Base-by-base conservation (phyloP, 2,329 filamentous ascomycete species). In the Fusarium sp. region DNA sequence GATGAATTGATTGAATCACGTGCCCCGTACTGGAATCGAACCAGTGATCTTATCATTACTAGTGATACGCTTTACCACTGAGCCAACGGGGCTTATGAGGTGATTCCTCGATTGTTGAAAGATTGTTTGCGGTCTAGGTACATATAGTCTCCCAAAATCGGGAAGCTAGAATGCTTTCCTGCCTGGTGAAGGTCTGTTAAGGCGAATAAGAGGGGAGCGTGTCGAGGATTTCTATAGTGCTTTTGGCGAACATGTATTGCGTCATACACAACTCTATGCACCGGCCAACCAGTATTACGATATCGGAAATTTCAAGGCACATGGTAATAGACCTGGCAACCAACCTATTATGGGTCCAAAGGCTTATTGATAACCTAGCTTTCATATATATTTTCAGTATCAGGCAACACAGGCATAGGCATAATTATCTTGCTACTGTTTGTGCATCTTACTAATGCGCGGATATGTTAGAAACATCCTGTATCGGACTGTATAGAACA, bases 1-100 rank as follows among this genome's bases (percentile, higher is more conserved):
- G 14, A 25, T 2, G 10, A 7, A 0, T 0, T 15, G 0, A 0
- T 1, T 20, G 11, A 53, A 69, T 50, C 47, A 69, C 51, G 14
- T 71, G 68, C 68, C 68, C 63, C 68, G 67, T 71, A 71, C 59
- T 71, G 68, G 68, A 70, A 71, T 71, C 68, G 68, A 71, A 71
- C 68, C 68, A 70, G 59, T 70, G 68, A 71, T 70, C 67, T 71
- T 70, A 68, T 71, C 68, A 71, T 71, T 71, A 71, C 70, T 72
- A 72, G 70, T 72, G 70, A 73, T 73, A 71, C 70, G 70, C 70
- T 73, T 68, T 73, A 73, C 70, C 70, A 73, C 70, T 73, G 47
- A 73, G 70, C 70, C 70, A 73, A 73, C 70, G 70, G 67, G 70
- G 70, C 71, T 68, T 72, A 3, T 63, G 46, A 66, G 49, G 60